Evolutionary conservation across 1,284 basidiomycete genomes (phyloP).

Genomic region (Pterulicium gracile): DNA sequence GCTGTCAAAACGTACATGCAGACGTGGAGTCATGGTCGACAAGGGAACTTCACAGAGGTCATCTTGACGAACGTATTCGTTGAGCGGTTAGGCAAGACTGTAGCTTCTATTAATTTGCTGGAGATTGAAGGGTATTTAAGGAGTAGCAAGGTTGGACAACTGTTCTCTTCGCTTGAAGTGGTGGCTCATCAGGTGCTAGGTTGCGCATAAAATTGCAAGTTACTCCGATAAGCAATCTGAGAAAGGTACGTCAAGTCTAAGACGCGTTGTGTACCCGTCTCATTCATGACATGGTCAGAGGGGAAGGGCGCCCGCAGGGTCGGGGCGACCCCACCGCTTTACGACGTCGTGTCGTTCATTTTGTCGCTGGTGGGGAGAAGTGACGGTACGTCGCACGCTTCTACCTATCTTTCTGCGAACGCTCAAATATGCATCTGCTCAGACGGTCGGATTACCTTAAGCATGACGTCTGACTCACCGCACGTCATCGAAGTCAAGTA

Average conservation of each 20-base stretch:
- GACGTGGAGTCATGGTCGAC: constrained; percentile 28
- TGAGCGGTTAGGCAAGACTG: constrained; percentile 53
- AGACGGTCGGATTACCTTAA: constrained; percentile 61
- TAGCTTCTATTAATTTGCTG: constrained; percentile 68
- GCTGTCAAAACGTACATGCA: constrained; percentile 50
- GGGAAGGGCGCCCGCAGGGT: constrained; percentile 18
- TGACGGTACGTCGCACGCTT: constrained; percentile 49
- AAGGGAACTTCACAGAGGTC: constrained; percentile 35
- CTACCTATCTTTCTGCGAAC: no score
- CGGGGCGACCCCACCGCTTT: constrained; percentile 65
- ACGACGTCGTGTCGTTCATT: constrained; percentile 80
- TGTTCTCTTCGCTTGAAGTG: constrained; percentile 2
- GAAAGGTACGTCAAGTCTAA: constrained; percentile 31
- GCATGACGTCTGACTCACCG: constrained; percentile 23
- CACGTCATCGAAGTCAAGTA: constrained; percentile 71
- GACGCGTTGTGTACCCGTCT: constrained; percentile 1
- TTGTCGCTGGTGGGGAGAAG: constrained; percentile 72
- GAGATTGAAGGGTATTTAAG: constrained; percentile 81
- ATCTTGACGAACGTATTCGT: constrained; percentile 60
- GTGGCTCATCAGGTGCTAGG: no score
- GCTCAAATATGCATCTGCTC: constrained; percentile 3
- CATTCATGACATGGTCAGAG: constrained; percentile 12
- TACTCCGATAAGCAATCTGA: constrained; percentile 65
- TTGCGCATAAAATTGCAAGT: constrained; percentile 67
- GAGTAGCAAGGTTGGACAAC: constrained; percentile 67